A percentile compares a stretch with the other conserved stretches of the same genome.
phyloP scores from a whole-genome alignment of 208 protist genomes.

The Acanthamoeba lugdunensis region DNA sequence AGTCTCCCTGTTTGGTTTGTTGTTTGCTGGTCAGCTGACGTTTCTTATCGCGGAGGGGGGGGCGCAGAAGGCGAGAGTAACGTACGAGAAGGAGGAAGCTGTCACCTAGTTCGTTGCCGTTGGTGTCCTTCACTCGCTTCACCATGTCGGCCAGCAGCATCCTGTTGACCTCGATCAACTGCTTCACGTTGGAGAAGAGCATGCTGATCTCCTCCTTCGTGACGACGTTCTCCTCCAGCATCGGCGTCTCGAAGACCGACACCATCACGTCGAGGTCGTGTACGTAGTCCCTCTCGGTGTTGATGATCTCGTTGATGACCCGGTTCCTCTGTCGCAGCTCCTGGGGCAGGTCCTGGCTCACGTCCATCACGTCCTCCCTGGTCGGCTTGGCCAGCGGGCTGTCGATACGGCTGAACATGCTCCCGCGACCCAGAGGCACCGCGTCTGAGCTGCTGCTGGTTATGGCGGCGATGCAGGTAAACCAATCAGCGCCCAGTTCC shows the following conservation, averaged over 20 bases:
- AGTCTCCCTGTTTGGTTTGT: constrained; percentile 23
- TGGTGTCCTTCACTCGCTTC: constrained; percentile 12
- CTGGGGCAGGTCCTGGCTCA: not conserved
- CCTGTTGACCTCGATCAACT: constrained; percentile 57
- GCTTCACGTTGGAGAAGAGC: constrained; percentile 70
- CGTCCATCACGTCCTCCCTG: not conserved
- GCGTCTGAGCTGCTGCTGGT: not conserved
- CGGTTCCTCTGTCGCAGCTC: not conserved
- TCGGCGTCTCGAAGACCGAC: not conserved
- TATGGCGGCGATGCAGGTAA: not conserved
- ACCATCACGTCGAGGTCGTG: constrained; percentile 33
- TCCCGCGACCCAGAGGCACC: not conserved
- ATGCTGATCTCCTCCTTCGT: constrained; percentile 18
- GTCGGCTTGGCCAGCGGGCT: not conserved
- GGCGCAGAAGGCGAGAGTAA: not conserved
- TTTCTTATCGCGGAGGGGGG: not conserved
- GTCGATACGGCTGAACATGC: not conserved
- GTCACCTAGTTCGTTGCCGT: constrained; percentile 56
- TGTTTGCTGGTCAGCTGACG: not conserved
- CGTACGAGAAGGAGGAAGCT: constrained; percentile 66
- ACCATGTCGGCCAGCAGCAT: constrained; percentile 31
- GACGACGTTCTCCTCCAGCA: not conserved
- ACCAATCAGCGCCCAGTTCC: not conserved
- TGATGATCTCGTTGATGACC: constrained; percentile 71
- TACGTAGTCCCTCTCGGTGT: constrained; percentile 71